Evolutionary conservation across 139 green algal species (phyloP).

Genomic region (Zygnema circumcarinatum): DNA sequence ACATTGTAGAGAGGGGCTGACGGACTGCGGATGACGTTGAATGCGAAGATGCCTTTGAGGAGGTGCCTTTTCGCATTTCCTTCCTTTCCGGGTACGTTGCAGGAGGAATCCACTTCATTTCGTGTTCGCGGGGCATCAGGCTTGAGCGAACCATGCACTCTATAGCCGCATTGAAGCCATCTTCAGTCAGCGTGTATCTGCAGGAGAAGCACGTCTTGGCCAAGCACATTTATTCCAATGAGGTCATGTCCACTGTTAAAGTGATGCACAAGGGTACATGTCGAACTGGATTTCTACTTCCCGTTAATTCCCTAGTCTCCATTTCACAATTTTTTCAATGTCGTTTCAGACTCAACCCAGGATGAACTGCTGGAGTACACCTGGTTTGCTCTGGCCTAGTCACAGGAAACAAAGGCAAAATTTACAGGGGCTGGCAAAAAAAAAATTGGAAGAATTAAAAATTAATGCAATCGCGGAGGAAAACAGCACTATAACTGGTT

Average conservation of each 20-base stretch:
- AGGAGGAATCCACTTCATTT: not conserved
- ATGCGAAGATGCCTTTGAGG: not conserved
- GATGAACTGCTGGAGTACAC: not conserved
- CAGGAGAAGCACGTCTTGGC: no score
- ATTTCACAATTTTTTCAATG: not conserved
- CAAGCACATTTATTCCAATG: no score
- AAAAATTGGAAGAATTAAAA: not conserved
- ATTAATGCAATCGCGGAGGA: not conserved
- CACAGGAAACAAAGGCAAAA: not conserved
- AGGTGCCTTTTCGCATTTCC: not conserved
- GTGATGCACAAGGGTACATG: not conserved
- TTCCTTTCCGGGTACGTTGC: not conserved
- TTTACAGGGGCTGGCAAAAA: not conserved
- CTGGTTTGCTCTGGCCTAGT: not conserved
- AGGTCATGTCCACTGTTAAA: not conserved
- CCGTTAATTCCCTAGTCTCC: not conserved
- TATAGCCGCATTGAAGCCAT: not conserved
- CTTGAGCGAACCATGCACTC: slow-evolving; percentile 29
- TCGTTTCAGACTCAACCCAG: not conserved
- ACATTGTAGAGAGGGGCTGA: no score
- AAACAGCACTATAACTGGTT: not conserved
- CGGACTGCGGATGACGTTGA: not conserved
- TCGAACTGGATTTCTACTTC: not conserved
- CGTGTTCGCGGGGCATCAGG: not conserved
- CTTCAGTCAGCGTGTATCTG: slow-evolving; percentile 44